Evolutionary conservation across 179 eudicot species (phyloP), one percentile per base, ranked within the genome.

Genomic region (Silene coronaria): DNA sequence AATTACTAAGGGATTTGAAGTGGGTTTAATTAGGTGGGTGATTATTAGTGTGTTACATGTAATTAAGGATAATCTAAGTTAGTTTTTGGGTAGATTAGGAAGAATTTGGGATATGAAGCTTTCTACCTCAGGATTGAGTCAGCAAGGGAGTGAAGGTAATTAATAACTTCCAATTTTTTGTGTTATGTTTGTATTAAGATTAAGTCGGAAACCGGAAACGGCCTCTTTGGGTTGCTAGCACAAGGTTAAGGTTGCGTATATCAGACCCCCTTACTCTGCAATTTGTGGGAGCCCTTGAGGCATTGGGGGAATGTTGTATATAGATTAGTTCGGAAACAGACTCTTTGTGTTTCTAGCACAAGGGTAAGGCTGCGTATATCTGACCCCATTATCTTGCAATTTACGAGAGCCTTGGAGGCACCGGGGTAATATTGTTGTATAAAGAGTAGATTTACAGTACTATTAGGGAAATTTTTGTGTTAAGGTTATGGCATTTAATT

Each of bases 41-140:
- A 76, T 77, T 70, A 70, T 67, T 77, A 61, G 13, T 58, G 64
- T 74, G 79, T 74, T 77, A 66, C 81, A 74, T 71, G 71, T 77
- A 55, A 76, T 78, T 77, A 78, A 72, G 69, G 84, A 79, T 76
- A 77, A 77, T 77, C 17, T 79, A 46, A 86, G 84, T 13, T 83
- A 83, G 84, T 72, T 73, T 75, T 80, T 77, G 46, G 80, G 78
- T 80, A 76, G 75, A 78, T 68, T 67, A 80, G 75, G 70, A 67
- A 71, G 12, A 67, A 67, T 58, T 68, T 76, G 83, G 79, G 88
- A 74, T 83, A 95, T 95, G 99, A 92, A 95, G 97, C 99, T 92
- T 89, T 95, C 99, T 78, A 87, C 96, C 78, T 88, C 97, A 74
- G 97, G 91, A 60, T 77, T 89, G 74, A 88, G 86, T 89, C 93